These are phyloP conservation scores for Penicillium frequentans DNA, from an alignment of 2,329 filamentous ascomycete species.

Conservation along the genomic window DNA sequence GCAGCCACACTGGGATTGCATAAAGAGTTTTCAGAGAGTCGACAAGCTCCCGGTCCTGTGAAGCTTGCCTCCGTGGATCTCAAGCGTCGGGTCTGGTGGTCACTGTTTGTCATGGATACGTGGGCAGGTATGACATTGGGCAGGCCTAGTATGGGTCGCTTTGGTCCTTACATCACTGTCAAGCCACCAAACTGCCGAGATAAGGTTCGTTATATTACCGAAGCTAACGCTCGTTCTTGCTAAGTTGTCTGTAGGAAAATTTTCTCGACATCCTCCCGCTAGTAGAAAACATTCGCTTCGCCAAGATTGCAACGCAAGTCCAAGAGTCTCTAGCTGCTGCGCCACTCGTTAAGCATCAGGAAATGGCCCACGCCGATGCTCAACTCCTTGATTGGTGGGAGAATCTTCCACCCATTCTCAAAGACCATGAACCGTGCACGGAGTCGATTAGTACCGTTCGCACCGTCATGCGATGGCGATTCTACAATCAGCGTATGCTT, in stretches of 20 bases:
- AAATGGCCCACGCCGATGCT: constrained; percentile 65
- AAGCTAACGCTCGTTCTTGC: neutral
- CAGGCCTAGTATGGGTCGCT: constrained; percentile 67
- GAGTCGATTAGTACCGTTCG: constrained; percentile 69
- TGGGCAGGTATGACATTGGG: constrained; percentile 73
- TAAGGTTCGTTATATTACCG: constrained; percentile 23
- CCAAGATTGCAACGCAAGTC: constrained; percentile 74
- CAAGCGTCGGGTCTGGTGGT: constrained; percentile 72
- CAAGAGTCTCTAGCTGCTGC: constrained; percentile 73
- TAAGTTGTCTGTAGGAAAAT: constrained; percentile 45
- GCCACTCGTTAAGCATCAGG: constrained; percentile 65
- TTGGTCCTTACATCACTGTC: constrained; percentile 67
- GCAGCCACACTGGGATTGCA: constrained; percentile 73
- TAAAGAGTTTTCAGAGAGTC: constrained; percentile 57
- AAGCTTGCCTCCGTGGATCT: constrained; percentile 59
- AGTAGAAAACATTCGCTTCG: constrained; percentile 76
- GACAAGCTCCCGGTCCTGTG: constrained; percentile 44
- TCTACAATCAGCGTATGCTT: constrained; percentile 74
- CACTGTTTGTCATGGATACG: constrained; percentile 70
- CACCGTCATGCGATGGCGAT: constrained; percentile 79
- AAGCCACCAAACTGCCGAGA: constrained; percentile 57
- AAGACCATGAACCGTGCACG: constrained; percentile 65
- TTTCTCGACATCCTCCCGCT: constrained; percentile 68
- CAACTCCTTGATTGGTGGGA: constrained; percentile 73
- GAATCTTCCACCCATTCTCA: constrained; percentile 65